Percentiles rank a stretch among this genome's conserved stretches.
These are phyloP conservation scores for Albizia julibrissin DNA, from an alignment of 306 rosid species.

Conservation along the genomic window DNA sequence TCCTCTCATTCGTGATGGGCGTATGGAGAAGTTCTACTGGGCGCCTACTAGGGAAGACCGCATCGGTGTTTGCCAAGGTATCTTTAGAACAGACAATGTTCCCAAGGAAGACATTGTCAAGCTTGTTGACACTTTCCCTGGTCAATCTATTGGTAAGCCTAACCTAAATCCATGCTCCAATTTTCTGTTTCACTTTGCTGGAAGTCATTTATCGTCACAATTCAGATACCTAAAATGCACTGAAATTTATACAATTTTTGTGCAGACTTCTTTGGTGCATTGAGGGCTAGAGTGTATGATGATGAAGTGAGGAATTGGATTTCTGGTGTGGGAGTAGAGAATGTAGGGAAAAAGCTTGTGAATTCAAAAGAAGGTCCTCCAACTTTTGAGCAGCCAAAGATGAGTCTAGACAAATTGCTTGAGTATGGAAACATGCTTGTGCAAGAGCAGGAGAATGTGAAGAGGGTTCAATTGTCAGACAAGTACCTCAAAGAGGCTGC, in stretches of 20 bases:
- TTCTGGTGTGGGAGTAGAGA: constrained; percentile 56
- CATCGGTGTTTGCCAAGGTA: constrained; percentile 73
- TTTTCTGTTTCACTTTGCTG: neutral
- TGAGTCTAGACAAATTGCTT: constrained; percentile 51
- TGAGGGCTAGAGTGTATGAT: constrained; percentile 79
- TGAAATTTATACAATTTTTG: neutral
- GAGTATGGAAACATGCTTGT: constrained; percentile 73
- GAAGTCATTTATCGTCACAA: neutral
- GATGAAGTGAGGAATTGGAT: constrained; percentile 76
- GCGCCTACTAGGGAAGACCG: constrained; percentile 75
- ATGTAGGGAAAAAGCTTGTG: constrained; percentile 62
- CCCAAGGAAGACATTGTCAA: constrained; percentile 52
- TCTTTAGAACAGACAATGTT: constrained; percentile 51
- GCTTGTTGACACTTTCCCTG: constrained; percentile 74
- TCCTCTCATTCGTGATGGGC: constrained; percentile 83
- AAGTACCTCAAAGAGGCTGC: constrained; percentile 73
- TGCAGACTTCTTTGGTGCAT: constrained; percentile 74
- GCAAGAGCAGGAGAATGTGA: constrained; percentile 78
- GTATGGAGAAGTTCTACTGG: constrained; percentile 88
- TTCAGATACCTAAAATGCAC: neutral
- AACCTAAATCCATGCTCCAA: neutral
- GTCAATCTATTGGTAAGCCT: constrained; percentile 71
- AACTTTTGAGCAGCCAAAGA: constrained; percentile 61
- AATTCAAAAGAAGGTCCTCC: constrained; percentile 82
- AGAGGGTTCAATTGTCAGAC: constrained; percentile 72